These are phyloP conservation scores for Lanmaoa rubissima DNA, from an alignment of 768 basidiomycete genomes.

Conservation along the genomic window DNA sequence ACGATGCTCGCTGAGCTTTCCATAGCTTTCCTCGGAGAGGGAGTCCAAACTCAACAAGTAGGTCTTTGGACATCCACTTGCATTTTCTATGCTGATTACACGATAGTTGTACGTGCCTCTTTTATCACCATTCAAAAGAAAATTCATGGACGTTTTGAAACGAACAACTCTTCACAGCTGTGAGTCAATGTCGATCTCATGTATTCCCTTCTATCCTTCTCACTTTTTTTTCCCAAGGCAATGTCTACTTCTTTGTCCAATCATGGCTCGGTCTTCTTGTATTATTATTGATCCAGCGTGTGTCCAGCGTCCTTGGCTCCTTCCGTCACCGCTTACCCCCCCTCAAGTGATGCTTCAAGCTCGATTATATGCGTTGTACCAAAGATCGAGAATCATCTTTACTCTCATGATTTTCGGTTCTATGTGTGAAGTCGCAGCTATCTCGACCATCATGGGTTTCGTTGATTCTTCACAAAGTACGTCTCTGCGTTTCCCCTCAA, in stretches of 20 bases:
- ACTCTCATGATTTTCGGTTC: constrained; percentile 3
- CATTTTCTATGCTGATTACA: neutral
- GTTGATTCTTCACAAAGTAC: neutral
- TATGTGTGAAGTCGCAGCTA: neutral
- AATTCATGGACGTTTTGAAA: neutral
- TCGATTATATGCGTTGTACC: constrained; percentile 13
- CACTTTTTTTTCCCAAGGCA: neutral
- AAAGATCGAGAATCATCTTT: constrained; percentile 2
- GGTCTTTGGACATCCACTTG: neutral
- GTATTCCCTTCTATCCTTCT: neutral
- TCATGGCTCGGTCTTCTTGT: neutral
- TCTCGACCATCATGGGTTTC: too few species aligned
- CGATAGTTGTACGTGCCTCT: constrained; percentile 15
- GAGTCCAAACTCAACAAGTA: constrained; percentile 4
- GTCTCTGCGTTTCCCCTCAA: neutral
- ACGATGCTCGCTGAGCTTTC: neutral
- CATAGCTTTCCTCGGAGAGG: constrained; percentile 13
- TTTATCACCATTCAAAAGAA: neutral
- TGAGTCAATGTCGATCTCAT: neutral
- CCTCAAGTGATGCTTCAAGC: constrained; percentile 13
- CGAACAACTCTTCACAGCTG: neutral
- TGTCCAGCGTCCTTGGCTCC: neutral
- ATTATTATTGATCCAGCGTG: neutral
- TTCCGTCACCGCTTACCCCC: neutral
- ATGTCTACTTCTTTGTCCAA: constrained; percentile 4